phyloP scores from a whole-genome alignment of 2,329 filamentous ascomycete species.

The Calcarisporium arbuscula region DNA sequence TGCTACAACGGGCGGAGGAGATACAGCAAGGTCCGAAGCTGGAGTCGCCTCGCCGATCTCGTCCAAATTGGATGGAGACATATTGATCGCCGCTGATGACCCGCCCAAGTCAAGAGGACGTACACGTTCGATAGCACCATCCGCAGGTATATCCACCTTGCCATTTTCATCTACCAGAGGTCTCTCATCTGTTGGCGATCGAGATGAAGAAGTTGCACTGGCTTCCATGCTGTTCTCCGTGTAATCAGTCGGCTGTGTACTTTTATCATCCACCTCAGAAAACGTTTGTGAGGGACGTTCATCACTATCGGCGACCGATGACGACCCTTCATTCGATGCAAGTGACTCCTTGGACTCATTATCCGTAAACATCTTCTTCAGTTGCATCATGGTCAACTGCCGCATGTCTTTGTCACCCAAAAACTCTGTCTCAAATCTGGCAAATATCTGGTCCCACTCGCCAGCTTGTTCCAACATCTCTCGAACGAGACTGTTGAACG shows the following conservation, averaged over 20 bases:
- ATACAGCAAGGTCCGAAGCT: slow-evolving; percentile 3
- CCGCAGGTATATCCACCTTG: slow-evolving; percentile 22
- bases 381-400: slow-evolving; percentile 81
- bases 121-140: slow-evolving; percentile 37
- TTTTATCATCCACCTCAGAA: slow-evolving; percentile 42
- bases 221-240: slow-evolving; percentile 27
- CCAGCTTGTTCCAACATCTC: slow-evolving; percentile 89
- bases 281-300: slow-evolving; percentile 40
- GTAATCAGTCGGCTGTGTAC: slow-evolving; percentile 35
- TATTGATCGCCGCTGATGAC: slow-evolving; percentile 22
- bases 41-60: slow-evolving; percentile 1
- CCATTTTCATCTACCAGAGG: slow-evolving; percentile 19
- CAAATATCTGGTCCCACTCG: slow-evolving; percentile 87
- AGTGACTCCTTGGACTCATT: slow-evolving; percentile 76
- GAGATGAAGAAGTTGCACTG: slow-evolving; percentile 21
- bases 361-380: slow-evolving; percentile 92
- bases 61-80: neutral
- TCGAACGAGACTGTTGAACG: slow-evolving; percentile 80
- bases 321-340: slow-evolving; percentile 59
- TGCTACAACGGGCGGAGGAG: slow-evolving; percentile 15
- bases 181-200: slow-evolving; percentile 17
- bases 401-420: slow-evolving; percentile 96
- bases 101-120: slow-evolving; percentile 45
- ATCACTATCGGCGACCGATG: slow-evolving; percentile 46
- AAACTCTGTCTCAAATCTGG: slow-evolving; percentile 87